These are phyloP conservation scores for Daldinia bambusicola DNA, from an alignment of 495 filamentous ascomycete species.

Conservation along the genomic window DNA sequence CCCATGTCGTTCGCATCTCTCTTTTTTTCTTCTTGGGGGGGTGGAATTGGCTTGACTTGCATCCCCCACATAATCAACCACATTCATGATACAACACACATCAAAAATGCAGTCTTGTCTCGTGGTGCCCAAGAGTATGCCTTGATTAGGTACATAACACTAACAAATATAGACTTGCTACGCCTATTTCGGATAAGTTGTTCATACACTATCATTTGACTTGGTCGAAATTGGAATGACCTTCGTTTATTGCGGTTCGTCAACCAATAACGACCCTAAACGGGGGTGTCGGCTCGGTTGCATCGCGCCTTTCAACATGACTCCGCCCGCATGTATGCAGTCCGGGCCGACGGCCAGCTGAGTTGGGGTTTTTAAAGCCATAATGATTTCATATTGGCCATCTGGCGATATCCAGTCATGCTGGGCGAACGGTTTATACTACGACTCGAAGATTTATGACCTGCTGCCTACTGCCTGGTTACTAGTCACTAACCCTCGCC, in stretches of 20 bases:
- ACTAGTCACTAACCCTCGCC: background rate
- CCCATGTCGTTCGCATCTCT: conserved; percentile 17
- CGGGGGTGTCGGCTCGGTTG: conserved; percentile 5
- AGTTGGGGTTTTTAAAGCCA: background rate
- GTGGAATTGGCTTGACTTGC: conserved; percentile 25
- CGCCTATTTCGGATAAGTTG: conserved; percentile 3
- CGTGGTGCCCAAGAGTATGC: conserved; percentile 5
- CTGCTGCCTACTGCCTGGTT: too few species aligned
- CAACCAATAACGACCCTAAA: conserved; percentile 35
- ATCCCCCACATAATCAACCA: conserved; percentile 32
- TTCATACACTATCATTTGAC: background rate
- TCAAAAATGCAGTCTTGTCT: conserved; percentile 7
- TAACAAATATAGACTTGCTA: background rate
- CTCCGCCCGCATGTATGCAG: conserved; percentile 15
- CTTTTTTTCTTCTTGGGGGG: background rate
- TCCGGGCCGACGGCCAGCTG: conserved; percentile 32
- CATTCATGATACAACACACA: conserved; percentile 13
- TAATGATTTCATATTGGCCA: conserved; percentile 1
- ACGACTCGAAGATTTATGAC: conserved; percentile 5
- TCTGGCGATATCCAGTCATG: conserved; percentile 7
- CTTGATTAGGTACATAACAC: background rate
- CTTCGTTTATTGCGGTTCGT: conserved; percentile 30
- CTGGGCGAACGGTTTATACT: conserved; percentile 1
- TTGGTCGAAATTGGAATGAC: conserved; percentile 5
- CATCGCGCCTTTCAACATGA: conserved; percentile 37